Base-by-base conservation (phyloP, 345 rosid genomes). In the Eucalyptus fibrosa region DNA sequence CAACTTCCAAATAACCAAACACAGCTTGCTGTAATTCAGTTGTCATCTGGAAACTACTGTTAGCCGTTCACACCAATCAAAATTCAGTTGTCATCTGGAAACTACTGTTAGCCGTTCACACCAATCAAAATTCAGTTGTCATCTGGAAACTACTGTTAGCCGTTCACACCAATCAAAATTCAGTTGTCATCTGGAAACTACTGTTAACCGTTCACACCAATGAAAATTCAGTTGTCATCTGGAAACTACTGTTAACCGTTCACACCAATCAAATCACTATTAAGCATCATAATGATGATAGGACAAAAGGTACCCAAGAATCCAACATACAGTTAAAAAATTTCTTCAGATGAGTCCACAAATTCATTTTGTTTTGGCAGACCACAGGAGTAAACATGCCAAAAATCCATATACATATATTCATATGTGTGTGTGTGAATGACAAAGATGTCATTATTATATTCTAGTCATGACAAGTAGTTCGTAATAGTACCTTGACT, bases 401-500 rank as follows among this genome's bases (percentile, higher is more conserved):
- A 77, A 77, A 21, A 44, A 77, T 77, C 24, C 47, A 77, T 77
- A 65, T 65, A 6, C 16, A 12, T 30, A 62, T 24, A 59, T 59
- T 26, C 21, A 23, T 21, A 23, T 55, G 0, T 55, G 2, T 55
- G 5, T 55, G 26, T 55, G 2, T 53, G 40, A 18, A 72, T 2
- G 82, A 72, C 82, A 72, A 72, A 72, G 7, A 72, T 34, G 82
- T 19, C 44, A 72, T 11, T 72, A 37, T 72, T 19, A 19, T 72
- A 40, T 5, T 23, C 28, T 77, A 40, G 85, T 40, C 47, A 77
- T 14, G 6, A 26, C 85, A 40, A 77, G 85, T 6, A 77, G 85
- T 40, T 77, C 85, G 13, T 77, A 40, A 77, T 8, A 88, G 81
- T 94, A 98, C 99, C 98, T 96, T 98, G 50, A 98, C 99, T 98